Base-by-base conservation (phyloP, 257 asterid species). In the Solanum sejunctum region DNA sequence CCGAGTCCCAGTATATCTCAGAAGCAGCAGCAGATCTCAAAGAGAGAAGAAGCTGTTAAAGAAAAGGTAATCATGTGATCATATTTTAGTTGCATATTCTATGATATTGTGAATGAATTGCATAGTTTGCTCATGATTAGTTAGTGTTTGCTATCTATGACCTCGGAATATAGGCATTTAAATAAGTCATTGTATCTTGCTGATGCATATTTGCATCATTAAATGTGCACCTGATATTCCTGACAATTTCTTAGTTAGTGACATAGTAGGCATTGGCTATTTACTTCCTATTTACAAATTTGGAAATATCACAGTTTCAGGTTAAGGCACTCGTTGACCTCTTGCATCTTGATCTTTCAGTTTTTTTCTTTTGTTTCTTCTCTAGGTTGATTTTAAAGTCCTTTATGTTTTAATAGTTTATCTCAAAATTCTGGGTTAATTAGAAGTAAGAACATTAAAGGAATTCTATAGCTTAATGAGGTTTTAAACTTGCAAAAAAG, bases 31-130 rank as follows among this genome's bases (percentile, higher is more conserved):
- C 92, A 90, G 69, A 88, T 90, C 81, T 91, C 93, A 1, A 91
- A 93, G 85, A 90, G 95, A 79, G 95, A 92, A 89, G 97, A 95
- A 85, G 88, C 85, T 67, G 91, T 94, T 75, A 94, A 94, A 85
- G 98, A 92, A 90, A 94, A 92, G 97, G 98, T 95, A 87, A 78
- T 26, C 64, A 13, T 10, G 28, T 52, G 81, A 23, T 75, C 61
- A 51, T 51, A 61, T 8, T 51, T 49, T 77, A 3, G 26, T 78
- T 78, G 83, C 64, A 28, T 78, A 26, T 16, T 9, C 1, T 52
- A 17, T 52, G 64, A 51, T 52, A 26, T 1, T 26, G 61, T 52
- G 3, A 26, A 78, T 78, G 45, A 52, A 52, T 78, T 52, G 26
- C n/a, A 13, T 78, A 26, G 18, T 3, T 52, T 78, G 16, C 26